phyloP scores from a whole-genome alignment of 768 basidiomycete species.

The Mycena pura region DNA sequence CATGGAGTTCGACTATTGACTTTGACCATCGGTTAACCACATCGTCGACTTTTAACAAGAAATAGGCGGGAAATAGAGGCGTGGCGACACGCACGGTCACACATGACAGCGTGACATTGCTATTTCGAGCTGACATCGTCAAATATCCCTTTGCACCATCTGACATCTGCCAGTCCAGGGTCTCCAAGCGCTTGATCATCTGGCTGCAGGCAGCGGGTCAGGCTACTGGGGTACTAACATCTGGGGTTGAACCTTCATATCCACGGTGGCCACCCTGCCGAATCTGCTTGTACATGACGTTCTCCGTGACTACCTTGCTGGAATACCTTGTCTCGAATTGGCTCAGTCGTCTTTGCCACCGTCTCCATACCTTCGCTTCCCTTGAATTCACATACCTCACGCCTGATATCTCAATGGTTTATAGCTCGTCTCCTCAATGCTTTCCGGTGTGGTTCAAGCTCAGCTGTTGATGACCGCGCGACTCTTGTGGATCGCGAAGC shows the following conservation, averaged over 20 bases:
- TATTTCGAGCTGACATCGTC: no score
- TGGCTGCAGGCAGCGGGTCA: no score
- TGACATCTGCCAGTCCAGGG: no score
- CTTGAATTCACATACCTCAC: no score
- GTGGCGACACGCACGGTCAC: not conserved
- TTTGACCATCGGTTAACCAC: conserved; percentile 75
- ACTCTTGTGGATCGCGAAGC: conserved; percentile 17
- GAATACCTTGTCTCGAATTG: not conserved
- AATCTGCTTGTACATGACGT: not conserved
- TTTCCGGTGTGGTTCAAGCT: not conserved
- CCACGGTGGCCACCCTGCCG: not conserved
- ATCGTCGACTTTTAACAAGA: conserved; percentile 40
- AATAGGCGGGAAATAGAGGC: conserved; percentile 1
- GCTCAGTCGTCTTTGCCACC: not conserved
- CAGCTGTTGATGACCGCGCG: not conserved
- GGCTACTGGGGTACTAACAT: no score
- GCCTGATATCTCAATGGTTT: no score
- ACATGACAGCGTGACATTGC: no score
- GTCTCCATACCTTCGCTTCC: no score
- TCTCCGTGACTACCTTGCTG: not conserved
- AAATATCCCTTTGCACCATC: no score
- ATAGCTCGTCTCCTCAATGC: not conserved
- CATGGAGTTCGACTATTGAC: conserved; percentile 42
- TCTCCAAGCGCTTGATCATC: no score
- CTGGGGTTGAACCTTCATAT: no score